A percentile compares a stretch with the other conserved stretches of the same genome.
phyloP scores from a whole-genome alignment of 768 basidiomycete genomes.

The Termitomyces sp. region DNA sequence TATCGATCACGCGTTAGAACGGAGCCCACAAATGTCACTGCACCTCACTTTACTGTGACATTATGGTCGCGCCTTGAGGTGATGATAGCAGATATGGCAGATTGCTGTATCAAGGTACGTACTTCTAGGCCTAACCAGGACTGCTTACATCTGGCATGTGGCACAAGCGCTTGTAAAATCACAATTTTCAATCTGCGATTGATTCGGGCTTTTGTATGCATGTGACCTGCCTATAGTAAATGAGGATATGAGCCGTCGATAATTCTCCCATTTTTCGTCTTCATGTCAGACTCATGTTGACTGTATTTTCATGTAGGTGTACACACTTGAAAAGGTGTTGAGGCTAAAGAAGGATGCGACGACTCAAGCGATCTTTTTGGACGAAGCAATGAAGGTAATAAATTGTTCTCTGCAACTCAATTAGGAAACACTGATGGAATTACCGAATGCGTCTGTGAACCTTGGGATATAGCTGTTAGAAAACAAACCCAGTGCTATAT shows the following conservation, averaged over 20 bases:
- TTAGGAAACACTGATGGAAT: background rate
- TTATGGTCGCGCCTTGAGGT: slow-evolving; percentile 80
- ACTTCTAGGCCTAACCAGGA: background rate
- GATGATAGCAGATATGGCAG: slow-evolving; percentile 86
- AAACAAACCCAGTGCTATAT: slow-evolving; percentile 85
- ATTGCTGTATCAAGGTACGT: slow-evolving; percentile 82
- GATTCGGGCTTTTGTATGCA: background rate
- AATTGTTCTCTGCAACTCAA: background rate
- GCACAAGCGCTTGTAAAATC: slow-evolving; percentile 13
- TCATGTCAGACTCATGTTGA: background rate
- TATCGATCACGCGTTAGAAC: slow-evolving; percentile 87
- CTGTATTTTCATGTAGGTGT: slow-evolving; percentile 55
- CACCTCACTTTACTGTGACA: slow-evolving; percentile 80
- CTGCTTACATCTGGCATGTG: slow-evolving; percentile 5
- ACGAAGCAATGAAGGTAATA: slow-evolving; percentile 87
- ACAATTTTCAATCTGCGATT: background rate
- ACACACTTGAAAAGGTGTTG: slow-evolving; percentile 92
- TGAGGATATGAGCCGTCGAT: background rate
- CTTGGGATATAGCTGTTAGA: slow-evolving; percentile 62
- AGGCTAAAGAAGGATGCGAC: slow-evolving; percentile 81
- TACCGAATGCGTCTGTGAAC: background rate
- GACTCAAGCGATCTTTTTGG: slow-evolving; percentile 78
- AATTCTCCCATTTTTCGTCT: background rate
- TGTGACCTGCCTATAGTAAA: background rate
- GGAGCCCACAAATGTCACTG: slow-evolving; percentile 86